A percentile compares a stretch with the other conserved stretches of the same genome.
phyloP scores from a whole-genome alignment of 345 rosid species.

The Ceriops zippeliana region DNA sequence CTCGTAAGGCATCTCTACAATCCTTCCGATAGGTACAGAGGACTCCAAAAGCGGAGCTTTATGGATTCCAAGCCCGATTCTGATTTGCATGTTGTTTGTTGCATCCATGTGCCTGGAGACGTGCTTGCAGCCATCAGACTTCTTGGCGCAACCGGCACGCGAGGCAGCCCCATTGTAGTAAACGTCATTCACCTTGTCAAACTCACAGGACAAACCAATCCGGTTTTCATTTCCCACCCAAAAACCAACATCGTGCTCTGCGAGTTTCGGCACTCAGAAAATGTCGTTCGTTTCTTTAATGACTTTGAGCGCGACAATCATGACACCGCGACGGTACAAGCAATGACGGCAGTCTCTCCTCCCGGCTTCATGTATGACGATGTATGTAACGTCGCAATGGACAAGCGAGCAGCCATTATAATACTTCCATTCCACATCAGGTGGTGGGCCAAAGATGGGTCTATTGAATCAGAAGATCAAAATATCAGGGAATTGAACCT shows the following conservation, averaged over 20 bases:
- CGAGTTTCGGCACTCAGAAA: conserved; percentile 14
- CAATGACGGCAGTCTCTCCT: conserved; percentile 30
- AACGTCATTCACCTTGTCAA: conserved; percentile 29
- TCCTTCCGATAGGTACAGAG: conserved; percentile 28
- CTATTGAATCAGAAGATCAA: conserved; percentile 17
- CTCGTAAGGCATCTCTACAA: conserved; percentile 18
- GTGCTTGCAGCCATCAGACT: conserved; percentile 28
- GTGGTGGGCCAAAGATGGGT: conserved; percentile 26
- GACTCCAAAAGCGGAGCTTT: conserved; percentile 23
- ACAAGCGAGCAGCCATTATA: conserved; percentile 19
- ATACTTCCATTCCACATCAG: conserved; percentile 43
- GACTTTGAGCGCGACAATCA: conserved; percentile 16
- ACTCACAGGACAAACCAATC: conserved; percentile 19
- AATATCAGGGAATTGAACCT: conserved; percentile 24
- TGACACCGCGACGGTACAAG: conserved; percentile 7
- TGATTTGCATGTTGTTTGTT: conserved; percentile 31
- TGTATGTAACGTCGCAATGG: conserved; percentile 30
- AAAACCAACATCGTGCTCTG: conserved; percentile 1
- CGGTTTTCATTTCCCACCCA: conserved; percentile 32
- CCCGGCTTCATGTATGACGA: conserved; percentile 28
- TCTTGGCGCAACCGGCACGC: conserved; percentile 13
- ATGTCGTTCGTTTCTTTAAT: conserved; percentile 26
- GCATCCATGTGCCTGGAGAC: conserved; percentile 40
- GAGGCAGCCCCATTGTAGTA: conserved; percentile 19
- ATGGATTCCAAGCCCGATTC: neutral